phyloP scores from a whole-genome alignment of 2,329 filamentous ascomycete genomes.

The Aspergillus tanneri region DNA sequence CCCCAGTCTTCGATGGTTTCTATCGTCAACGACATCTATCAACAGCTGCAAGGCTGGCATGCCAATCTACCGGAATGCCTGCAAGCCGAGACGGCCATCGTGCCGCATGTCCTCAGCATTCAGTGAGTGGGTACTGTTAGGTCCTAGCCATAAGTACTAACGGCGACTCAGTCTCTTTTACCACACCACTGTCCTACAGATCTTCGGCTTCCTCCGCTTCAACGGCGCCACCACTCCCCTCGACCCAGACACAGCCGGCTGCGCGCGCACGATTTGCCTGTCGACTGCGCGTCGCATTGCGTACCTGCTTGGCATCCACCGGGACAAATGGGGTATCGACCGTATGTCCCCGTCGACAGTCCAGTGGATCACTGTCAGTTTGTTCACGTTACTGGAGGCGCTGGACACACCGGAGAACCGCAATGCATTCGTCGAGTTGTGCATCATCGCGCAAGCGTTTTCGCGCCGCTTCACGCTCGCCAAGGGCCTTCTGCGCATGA shows the following conservation, averaged over 20 bases:
- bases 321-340: slow-evolving; percentile 31
- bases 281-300: slow-evolving; percentile 24
- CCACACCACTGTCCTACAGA: slow-evolving; percentile 28
- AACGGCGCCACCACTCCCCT: slow-evolving; percentile 2
- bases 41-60: slow-evolving; percentile 26
- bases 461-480: slow-evolving; percentile 27
- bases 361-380: slow-evolving; percentile 27
- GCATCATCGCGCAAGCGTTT: slow-evolving; percentile 24
- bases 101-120: slow-evolving; percentile 28
- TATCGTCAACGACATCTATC: slow-evolving; percentile 20
- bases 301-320: slow-evolving; percentile 25
- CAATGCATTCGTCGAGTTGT: slow-evolving; percentile 29
- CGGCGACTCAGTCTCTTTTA: slow-evolving; percentile 24
- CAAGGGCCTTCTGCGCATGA: slow-evolving; percentile 29
- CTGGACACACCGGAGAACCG: slow-evolving; percentile 23
- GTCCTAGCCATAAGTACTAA: not conserved
- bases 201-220: slow-evolving; percentile 27
- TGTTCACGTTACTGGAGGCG: slow-evolving; percentile 29
- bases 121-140: slow-evolving; percentile 24
- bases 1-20: slow-evolving; percentile 11
- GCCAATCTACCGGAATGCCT: slow-evolving; percentile 27
- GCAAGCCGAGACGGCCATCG: slow-evolving; percentile 15
- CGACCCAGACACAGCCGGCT: slow-evolving; percentile 5
- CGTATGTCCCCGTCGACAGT: slow-evolving; percentile 26
- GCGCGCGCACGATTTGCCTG: slow-evolving; percentile 21